Percentiles rank a stretch among this genome's conserved stretches.
Conservation (phyloP, 495 filamentous ascomycete genomes). For the Podospora comata region DNA sequence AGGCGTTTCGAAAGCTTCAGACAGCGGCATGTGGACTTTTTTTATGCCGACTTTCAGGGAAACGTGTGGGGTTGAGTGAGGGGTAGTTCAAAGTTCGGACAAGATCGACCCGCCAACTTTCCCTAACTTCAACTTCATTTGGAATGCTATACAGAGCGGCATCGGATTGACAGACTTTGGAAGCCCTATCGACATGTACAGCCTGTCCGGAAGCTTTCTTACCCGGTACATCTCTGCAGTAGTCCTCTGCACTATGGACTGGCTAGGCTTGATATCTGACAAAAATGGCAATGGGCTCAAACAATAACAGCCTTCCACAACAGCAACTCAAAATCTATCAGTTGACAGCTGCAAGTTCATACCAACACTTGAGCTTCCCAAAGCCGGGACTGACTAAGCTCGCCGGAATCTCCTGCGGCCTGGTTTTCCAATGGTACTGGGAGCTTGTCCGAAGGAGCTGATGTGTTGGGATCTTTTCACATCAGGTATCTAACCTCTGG, state of each 20-base stretch:
- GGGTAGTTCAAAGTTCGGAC: not conserved
- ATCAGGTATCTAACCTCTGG: not conserved
- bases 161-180: not conserved
- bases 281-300: too few species aligned
- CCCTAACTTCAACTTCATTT: not conserved
- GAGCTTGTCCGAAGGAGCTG: too few species aligned
- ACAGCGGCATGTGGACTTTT: not conserved
- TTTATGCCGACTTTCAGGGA: not conserved
- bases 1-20: conserved; percentile 3
- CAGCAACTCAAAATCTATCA: not conserved
- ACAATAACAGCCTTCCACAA: too few species aligned
- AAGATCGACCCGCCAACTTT: not conserved
- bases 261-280: too few species aligned
- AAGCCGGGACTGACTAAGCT: not conserved
- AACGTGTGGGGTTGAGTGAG: conserved; percentile 1
- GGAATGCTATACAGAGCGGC: not conserved
- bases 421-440: not conserved
- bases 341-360: not conserved
- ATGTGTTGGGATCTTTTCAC: too few species aligned
- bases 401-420: not conserved
- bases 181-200: not conserved
- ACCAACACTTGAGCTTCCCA: not conserved
- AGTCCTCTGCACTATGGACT: too few species aligned
- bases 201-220: not conserved
- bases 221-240: not conserved